Percentiles rank a stretch among this genome's conserved stretches.
phyloP scores from a whole-genome alignment of 331 rosid genomes.

The Quercus lobata region DNA sequence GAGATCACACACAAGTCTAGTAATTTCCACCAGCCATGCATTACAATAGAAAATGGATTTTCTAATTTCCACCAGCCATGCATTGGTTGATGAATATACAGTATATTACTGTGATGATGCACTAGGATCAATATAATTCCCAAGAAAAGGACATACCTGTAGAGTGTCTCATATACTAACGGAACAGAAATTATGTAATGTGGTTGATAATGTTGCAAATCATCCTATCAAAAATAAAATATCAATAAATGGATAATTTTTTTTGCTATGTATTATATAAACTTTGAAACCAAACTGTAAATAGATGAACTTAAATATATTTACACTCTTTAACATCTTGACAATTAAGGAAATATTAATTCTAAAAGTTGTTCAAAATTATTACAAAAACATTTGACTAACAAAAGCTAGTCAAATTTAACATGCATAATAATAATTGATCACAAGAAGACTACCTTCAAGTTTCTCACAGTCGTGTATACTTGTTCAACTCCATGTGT shows the following conservation, averaged over 20 bases:
- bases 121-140: not conserved
- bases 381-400: not conserved
- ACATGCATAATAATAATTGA: constrained; percentile 11
- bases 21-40: not conserved
- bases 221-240: constrained; percentile 49
- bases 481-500: constrained; percentile 73
- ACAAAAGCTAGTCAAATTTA: not conserved
- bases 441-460: constrained; percentile 59
- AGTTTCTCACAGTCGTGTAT: constrained; percentile 76
- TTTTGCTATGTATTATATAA: not conserved
- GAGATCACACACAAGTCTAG: not conserved
- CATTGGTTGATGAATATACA: not conserved
- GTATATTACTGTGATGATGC: constrained; percentile 1
- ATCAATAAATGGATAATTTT: not conserved
- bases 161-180: constrained; percentile 83
- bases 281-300: not conserved
- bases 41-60: not conserved
- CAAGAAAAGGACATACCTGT: constrained; percentile 51
- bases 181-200: constrained; percentile 81
- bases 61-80: not conserved
- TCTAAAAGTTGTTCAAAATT: not conserved
- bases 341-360: not conserved
- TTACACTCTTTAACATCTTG: not conserved
- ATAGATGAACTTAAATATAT: not conserved
- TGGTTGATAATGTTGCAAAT: constrained; percentile 71